Conservation (phyloP, 2,329 filamentous ascomycete genomes). For the Pseudogymnoascus sp. region DNA sequence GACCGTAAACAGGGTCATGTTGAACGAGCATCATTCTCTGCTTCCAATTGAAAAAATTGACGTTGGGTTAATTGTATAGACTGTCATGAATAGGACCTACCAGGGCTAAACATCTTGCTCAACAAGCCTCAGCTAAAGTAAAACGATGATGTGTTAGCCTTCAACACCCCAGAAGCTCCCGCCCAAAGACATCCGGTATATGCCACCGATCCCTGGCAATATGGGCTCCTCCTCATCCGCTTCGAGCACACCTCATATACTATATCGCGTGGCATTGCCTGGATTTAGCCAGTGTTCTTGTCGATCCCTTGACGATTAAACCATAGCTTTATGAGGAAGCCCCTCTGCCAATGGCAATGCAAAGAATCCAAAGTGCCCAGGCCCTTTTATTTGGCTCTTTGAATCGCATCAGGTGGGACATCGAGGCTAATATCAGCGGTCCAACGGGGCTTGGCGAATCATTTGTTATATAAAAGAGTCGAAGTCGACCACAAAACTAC, state of each 20-base stretch:
- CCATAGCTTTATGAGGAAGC: background rate
- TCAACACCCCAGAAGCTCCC: background rate
- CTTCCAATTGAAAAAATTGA: background rate
- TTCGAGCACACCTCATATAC: background rate
- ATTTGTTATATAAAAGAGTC: background rate
- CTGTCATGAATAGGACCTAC: background rate
- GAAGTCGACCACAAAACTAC: background rate
- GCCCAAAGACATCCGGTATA: background rate
- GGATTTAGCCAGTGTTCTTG: background rate
- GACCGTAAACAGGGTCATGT: background rate
- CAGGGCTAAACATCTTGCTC: background rate
- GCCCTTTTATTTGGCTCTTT: background rate
- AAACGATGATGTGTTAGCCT: background rate
- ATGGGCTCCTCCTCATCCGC: background rate
- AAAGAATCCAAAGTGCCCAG: no score
- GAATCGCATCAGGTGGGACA: background rate
- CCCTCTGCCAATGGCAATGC: background rate
- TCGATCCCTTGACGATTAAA: background rate
- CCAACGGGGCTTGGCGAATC: background rate
- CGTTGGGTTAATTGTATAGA: background rate
- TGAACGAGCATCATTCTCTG: background rate
- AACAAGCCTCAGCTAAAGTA: background rate
- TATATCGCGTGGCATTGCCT: background rate
- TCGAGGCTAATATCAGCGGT: constrained; percentile 9
- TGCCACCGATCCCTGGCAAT: background rate